A percentile compares a stretch with the other conserved stretches of the same genome.
phyloP scores from a whole-genome alignment of 331 rosid genomes.

The Malus hybrid region DNA sequence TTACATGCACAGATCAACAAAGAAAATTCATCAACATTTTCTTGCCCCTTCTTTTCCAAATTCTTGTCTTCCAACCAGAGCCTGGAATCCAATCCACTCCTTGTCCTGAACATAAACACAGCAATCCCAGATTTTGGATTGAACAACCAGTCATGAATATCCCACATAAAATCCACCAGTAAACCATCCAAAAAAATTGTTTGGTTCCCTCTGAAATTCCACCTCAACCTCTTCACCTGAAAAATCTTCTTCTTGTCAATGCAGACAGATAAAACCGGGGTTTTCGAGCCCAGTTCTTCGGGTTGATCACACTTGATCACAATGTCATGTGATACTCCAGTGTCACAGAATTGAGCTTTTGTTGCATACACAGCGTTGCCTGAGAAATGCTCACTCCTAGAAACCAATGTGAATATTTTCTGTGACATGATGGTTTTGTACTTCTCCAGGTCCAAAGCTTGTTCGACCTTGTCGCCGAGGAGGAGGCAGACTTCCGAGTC shows the following conservation, averaged over 20 bases:
- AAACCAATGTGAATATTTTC: conserved; percentile 39
- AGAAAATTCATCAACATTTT: conserved; percentile 37
- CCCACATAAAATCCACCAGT: conserved; percentile 96
- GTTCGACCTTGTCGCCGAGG: conserved; percentile 56
- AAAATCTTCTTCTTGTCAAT: conserved; percentile 55
- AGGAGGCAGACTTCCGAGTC: conserved; percentile 45
- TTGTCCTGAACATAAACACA: conserved; percentile 75
- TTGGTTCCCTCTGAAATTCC: conserved; percentile 97
- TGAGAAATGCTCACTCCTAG: conserved; percentile 43
- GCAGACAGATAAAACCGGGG: conserved; percentile 37
- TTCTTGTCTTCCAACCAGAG: conserved; percentile 75
- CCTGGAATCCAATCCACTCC: conserved; percentile 71
- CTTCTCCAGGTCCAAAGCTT: conserved; percentile 1
- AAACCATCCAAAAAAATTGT: conserved; percentile 74
- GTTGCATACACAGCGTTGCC: conserved; percentile 34
- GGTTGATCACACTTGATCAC: conserved; percentile 45
- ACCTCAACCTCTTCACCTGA: conserved; percentile 58
- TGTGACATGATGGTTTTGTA: background rate
- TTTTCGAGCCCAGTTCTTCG: conserved; percentile 26
- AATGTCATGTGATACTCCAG: conserved; percentile 59
- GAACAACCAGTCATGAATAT: conserved; percentile 83
- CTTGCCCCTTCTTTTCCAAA: conserved; percentile 26
- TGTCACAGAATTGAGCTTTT: conserved; percentile 50
- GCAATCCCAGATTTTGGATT: conserved; percentile 36
- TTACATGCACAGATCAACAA: conserved; percentile 61